These are phyloP conservation scores for Penicillium arizonense DNA, from an alignment of 495 filamentous ascomycete species.

Conservation along the genomic window DNA sequence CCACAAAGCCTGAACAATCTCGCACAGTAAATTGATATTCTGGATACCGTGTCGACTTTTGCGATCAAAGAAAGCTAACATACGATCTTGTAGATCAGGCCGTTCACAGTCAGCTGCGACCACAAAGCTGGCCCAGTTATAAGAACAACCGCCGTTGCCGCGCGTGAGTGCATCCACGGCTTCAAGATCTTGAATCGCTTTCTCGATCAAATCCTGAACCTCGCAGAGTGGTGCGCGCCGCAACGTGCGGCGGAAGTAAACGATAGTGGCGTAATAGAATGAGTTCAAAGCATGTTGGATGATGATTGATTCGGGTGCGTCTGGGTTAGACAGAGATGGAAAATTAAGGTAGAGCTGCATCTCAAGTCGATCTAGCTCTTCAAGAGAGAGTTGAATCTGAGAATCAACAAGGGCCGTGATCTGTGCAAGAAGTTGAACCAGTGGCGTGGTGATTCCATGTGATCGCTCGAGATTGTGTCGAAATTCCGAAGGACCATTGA, in stretches of 20 bases:
- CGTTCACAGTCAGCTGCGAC: constrained; percentile 26
- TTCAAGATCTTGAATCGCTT: constrained; percentile 24
- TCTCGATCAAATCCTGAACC: constrained; percentile 26
- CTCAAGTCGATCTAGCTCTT: constrained; percentile 19
- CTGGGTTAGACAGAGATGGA: constrained; percentile 8
- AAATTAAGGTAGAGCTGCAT: constrained; percentile 25
- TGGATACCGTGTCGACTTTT: constrained; percentile 25
- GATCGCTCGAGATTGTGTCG: constrained; percentile 23
- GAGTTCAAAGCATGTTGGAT: constrained; percentile 27
- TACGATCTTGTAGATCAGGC: constrained; percentile 19
- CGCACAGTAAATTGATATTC: constrained; percentile 19
- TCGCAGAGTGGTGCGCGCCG: constrained; percentile 14
- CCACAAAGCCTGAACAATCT: constrained; percentile 24
- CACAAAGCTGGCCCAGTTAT: constrained; percentile 29
- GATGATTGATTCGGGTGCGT: constrained; percentile 11
- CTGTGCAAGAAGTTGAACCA: constrained; percentile 21
- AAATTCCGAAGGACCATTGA: constrained; percentile 18
- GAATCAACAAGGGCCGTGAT: constrained; percentile 17
- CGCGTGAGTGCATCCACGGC: constrained; percentile 16
- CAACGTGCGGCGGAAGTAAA: constrained; percentile 24
- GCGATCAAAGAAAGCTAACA: constrained; percentile 18
- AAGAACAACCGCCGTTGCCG: constrained; percentile 21
- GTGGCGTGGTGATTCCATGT: constrained; percentile 18
- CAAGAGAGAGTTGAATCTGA: not conserved
- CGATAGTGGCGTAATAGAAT: constrained; percentile 27